These are phyloP conservation scores for Elsinoe arachidis DNA, from an alignment of 2,329 filamentous ascomycete genomes.

Conservation along the genomic window DNA sequence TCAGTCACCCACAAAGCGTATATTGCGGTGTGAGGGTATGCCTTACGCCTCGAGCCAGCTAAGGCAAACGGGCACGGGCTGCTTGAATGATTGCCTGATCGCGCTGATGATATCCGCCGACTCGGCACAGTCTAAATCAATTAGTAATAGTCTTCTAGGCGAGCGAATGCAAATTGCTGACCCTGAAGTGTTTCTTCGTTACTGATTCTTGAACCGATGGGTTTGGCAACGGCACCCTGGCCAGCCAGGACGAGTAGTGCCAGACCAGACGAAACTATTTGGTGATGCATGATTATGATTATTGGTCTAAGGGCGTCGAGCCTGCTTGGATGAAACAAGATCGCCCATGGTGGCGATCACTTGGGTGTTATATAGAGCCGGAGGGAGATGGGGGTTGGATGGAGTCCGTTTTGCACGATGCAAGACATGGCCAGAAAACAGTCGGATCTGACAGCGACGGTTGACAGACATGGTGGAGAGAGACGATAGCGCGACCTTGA, in stretches of 20 bases:
- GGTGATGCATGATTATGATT: background rate
- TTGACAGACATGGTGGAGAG: background rate
- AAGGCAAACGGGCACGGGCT: conserved; percentile 1
- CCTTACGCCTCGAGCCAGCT: conserved; percentile 3
- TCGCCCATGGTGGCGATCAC: background rate
- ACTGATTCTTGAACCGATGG: background rate
- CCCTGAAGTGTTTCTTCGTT: background rate
- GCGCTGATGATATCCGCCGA: background rate
- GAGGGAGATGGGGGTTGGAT: background rate
- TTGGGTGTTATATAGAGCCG: background rate
- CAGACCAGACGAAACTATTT: background rate
- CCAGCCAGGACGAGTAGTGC: conserved; percentile 6
- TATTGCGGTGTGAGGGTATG: background rate
- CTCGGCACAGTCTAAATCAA: background rate
- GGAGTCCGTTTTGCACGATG: background rate
- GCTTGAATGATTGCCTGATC: background rate
- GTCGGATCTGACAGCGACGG: background rate
- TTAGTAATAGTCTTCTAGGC: background rate
- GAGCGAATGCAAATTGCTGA: background rate
- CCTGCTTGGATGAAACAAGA: background rate
- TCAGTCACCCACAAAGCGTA: background rate
- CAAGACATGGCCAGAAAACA: background rate
- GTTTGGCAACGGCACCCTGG: background rate
- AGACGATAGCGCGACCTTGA: background rate
- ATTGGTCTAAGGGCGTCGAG: conserved; percentile 1